Conservation (phyloP, 768 basidiomycete genomes). For the Ramaria sp. region DNA sequence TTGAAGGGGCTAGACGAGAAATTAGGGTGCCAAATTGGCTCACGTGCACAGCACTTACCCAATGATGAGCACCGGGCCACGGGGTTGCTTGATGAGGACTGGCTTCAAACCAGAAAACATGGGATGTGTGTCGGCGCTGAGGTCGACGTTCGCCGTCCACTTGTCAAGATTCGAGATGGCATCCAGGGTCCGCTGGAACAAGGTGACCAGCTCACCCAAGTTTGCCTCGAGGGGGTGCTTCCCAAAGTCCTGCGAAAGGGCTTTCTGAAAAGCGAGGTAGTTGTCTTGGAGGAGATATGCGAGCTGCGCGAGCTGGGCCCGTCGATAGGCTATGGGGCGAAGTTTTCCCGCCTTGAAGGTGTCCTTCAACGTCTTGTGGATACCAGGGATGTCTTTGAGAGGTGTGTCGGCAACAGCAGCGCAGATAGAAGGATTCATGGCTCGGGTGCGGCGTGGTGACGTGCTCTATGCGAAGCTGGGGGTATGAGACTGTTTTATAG, state of each 20-base stretch:
- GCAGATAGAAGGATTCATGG: background rate
- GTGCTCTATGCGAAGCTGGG: too few species aligned
- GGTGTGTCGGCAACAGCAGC: conserved; percentile 3
- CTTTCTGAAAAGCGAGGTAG: conserved; percentile 40
- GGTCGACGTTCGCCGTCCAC: conserved; percentile 42
- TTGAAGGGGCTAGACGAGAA: conserved; percentile 17
- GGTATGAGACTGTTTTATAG: too few species aligned
- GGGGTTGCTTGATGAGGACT: conserved; percentile 7
- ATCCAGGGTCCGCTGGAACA: conserved; percentile 37
- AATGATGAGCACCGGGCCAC: conserved; percentile 12
- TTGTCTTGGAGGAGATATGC: conserved; percentile 72
- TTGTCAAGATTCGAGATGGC: conserved; percentile 56
- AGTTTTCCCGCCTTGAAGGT: conserved; percentile 59
- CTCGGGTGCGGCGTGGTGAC: background rate
- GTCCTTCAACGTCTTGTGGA: conserved; percentile 40
- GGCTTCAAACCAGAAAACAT: conserved; percentile 11
- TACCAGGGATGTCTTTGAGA: conserved; percentile 20
- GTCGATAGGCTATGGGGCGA: conserved; percentile 53
- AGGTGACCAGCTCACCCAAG: conserved; percentile 46
- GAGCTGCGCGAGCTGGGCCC: conserved; percentile 63
- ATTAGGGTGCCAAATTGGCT: background rate
- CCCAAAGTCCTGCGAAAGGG: conserved; percentile 53
- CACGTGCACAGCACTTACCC: conserved; percentile 17
- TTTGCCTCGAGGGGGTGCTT: conserved; percentile 48
- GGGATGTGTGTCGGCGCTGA: conserved; percentile 39